Evolutionary conservation across 495 filamentous ascomycete genomes (phyloP).

Genomic region (Aspergillus hancockii): DNA sequence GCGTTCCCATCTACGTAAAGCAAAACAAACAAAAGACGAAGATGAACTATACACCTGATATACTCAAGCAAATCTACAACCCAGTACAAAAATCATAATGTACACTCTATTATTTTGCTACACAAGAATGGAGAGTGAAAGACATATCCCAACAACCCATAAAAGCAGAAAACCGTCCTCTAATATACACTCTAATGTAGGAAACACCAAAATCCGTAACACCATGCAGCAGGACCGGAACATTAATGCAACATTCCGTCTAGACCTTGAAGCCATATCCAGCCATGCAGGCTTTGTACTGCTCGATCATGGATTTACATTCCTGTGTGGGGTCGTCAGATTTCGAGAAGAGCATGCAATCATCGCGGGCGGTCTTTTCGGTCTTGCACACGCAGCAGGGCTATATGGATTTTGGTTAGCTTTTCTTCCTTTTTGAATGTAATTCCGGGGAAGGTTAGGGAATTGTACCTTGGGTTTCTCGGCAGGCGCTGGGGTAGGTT

Average conservation of each 20-base stretch:
- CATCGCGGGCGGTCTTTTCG: slow-evolving; percentile 88
- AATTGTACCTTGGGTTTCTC: slow-evolving; percentile 57
- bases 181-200: slow-evolving; percentile 15
- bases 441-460: not conserved
- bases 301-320: slow-evolving; percentile 77
- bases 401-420: slow-evolving; percentile 42
- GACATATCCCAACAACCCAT: not conserved
- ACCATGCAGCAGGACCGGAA: not conserved
- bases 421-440: slow-evolving; percentile 1
- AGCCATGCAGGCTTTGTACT: slow-evolving; percentile 90
- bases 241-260: not conserved
- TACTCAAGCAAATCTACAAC: not conserved
- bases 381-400: slow-evolving; percentile 97
- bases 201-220: slow-evolving; percentile 16
- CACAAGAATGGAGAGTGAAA: slow-evolving; percentile 12
- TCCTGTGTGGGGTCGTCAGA: slow-evolving; percentile 71
- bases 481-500: slow-evolving; percentile 28
- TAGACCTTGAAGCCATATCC: slow-evolving; percentile 87
- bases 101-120: not conserved
- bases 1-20: not conserved
- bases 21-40: not conserved
- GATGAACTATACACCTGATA: not conserved
- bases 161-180: not conserved
- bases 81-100: not conserved
- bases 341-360: slow-evolving; percentile 97